A percentile compares a stretch with the other conserved stretches of the same genome.
Evolutionary conservation across 371 early-diverging fungal species (phyloP).

Genomic region (Apophysomyces variabilis): DNA sequence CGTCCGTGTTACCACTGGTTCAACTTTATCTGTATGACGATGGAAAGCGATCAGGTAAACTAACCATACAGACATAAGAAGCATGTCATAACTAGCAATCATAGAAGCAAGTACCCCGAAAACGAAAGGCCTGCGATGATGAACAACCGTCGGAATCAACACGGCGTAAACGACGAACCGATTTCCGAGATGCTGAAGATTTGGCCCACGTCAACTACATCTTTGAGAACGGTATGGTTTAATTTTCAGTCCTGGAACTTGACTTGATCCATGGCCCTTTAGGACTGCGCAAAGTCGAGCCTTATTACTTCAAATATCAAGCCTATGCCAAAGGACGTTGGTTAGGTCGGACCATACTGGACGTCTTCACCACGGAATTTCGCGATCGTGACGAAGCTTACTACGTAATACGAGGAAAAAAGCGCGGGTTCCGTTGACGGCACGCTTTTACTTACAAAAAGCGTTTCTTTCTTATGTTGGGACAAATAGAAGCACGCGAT

Average conservation of each 20-base stretch:
- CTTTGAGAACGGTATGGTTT: constrained; percentile 50
- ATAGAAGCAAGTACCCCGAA: not conserved
- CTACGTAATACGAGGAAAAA: constrained; percentile 61
- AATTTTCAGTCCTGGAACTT: not conserved
- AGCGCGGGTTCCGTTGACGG: not conserved
- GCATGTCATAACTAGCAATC: too few species aligned
- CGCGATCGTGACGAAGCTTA: constrained; percentile 80
- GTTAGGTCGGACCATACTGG: constrained; percentile 74
- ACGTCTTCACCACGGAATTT: constrained; percentile 86
- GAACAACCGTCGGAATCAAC: not conserved
- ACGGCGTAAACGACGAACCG: constrained; percentile 11
- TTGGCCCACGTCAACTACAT: constrained; percentile 48
- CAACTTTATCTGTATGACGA: too few species aligned
- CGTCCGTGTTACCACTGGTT: too few species aligned
- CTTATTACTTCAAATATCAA: constrained; percentile 81
- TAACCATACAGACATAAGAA: too few species aligned
- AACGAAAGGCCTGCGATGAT: constrained; percentile 18
- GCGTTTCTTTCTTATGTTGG: not conserved
- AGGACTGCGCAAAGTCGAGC: constrained; percentile 81
- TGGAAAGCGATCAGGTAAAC: too few species aligned
- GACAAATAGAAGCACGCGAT: constrained; percentile 74
- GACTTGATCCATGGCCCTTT: not conserved
- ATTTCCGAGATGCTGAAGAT: constrained; percentile 24
- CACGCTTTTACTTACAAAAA: not conserved
- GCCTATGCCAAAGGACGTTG: constrained; percentile 93